These are phyloP conservation scores for Ogataea parapolymorpha DNA, from an alignment of 805 yeast genomes.

Conservation along the genomic window DNA sequence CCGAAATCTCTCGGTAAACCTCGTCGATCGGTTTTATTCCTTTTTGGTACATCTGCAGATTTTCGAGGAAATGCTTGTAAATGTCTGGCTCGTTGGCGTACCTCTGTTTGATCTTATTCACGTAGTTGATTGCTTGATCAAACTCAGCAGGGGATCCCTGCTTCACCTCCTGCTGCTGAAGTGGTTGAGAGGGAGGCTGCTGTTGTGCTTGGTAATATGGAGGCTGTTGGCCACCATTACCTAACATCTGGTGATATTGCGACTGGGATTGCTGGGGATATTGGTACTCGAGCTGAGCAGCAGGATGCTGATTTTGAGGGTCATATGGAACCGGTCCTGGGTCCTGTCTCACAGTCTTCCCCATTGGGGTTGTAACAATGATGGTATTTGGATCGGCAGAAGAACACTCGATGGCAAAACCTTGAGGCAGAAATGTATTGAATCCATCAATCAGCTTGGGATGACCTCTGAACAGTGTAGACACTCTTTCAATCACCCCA, in stretches of 20 bases:
- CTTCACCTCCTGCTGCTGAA: slow-evolving; percentile 23
- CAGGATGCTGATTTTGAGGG: slow-evolving; percentile 25
- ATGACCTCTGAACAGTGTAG: slow-evolving; percentile 86
- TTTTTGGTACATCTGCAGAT: slow-evolving; percentile 92
- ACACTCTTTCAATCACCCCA: slow-evolving; percentile 95
- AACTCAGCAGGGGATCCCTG: slow-evolving; percentile 79
- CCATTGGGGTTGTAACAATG: slow-evolving; percentile 92
- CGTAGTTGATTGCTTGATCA: slow-evolving; percentile 95
- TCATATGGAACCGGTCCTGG: slow-evolving; percentile 34
- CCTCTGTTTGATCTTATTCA: slow-evolving; percentile 91
- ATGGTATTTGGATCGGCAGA: slow-evolving; percentile 91
- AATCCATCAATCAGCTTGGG: slow-evolving; percentile 94
- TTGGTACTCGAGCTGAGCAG: slow-evolving; percentile 19
- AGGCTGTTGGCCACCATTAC: slow-evolving; percentile 13
- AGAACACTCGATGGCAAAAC: slow-evolving; percentile 90
- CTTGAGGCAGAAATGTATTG: slow-evolving; percentile 96
- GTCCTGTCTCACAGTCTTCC: slow-evolving; percentile 73
- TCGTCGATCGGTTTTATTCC: slow-evolving; percentile 95
- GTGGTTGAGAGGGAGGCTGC: slow-evolving; percentile 20
- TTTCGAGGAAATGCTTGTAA: slow-evolving; percentile 91
- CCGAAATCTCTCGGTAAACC: slow-evolving; percentile 90
- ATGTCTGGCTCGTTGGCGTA: slow-evolving; percentile 93
- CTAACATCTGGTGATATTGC: slow-evolving; percentile 19
- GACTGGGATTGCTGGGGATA: slow-evolving; percentile 18
- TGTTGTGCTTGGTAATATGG: slow-evolving; percentile 20